Conservation (phyloP, 2,329 filamentous ascomycete species). For the Thielaviopsis ethacetica region DNA sequence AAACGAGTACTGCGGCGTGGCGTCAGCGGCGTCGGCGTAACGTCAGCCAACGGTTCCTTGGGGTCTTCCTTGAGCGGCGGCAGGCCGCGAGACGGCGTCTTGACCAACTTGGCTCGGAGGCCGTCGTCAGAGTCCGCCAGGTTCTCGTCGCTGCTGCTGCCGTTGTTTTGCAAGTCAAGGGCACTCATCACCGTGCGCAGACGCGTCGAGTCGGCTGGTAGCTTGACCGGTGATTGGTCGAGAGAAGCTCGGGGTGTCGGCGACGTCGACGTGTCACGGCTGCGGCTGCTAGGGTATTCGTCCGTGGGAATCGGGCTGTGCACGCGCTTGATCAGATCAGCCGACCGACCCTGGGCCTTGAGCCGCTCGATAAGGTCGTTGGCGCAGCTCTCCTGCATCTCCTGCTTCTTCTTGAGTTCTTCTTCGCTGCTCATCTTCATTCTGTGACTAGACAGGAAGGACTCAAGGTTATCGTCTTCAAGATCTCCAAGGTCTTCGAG, state of each 20-base stretch:
- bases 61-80: not conserved
- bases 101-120: not conserved
- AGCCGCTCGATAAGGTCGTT: conserved; percentile 9
- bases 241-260: not conserved
- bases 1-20: not conserved
- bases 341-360: conserved; percentile 2
- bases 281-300: conserved; percentile 1
- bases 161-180: conserved; percentile 1
- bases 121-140: not conserved
- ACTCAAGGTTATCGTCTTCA: not conserved
- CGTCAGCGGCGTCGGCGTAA: not conserved
- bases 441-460: not conserved
- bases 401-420: conserved; percentile 11
- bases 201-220: not conserved
- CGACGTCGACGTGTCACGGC: conserved; percentile 7
- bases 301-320: conserved; percentile 4
- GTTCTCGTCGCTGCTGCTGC: conserved; percentile 1
- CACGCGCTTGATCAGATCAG: conserved; percentile 5
- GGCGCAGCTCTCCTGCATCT: conserved; percentile 9
- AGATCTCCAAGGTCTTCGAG: no score
- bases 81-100: not conserved
- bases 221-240: not conserved
- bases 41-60: not conserved
- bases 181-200: conserved; percentile 5
- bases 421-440: conserved; percentile 14